Conservation (phyloP, 116 monocot genomes). For the Dioscorea cayenensis region DNA sequence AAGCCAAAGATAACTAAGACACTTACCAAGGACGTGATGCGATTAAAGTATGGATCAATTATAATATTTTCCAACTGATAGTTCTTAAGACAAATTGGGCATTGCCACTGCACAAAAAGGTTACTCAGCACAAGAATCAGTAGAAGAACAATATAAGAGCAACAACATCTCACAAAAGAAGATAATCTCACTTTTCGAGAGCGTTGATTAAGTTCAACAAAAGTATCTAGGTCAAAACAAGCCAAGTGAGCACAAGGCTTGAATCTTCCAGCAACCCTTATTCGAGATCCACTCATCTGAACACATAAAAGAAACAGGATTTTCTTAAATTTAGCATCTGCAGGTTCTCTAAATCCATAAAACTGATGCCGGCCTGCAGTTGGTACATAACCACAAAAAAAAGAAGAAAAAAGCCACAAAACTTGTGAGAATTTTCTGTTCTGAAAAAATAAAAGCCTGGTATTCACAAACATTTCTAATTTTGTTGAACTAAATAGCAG, state of each 20-base stretch:
- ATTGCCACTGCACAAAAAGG: constrained; percentile 87
- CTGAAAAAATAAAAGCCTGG: no score
- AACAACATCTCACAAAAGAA: constrained; percentile 3
- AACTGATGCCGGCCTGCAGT: not conserved
- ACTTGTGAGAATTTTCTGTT: no score
- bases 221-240: constrained; percentile 98
- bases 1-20: not conserved
- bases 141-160: constrained; percentile 6
- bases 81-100: constrained; percentile 90
- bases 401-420: no score
- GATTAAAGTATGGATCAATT: constrained; percentile 97
- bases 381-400: no score
- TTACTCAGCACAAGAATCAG: not conserved
- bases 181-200: constrained; percentile 69
- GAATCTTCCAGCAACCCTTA: constrained; percentile 89
- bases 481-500: no score
- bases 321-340: not conserved
- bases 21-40: constrained; percentile 76
- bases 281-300: constrained; percentile 97
- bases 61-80: constrained; percentile 80
- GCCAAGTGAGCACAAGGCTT: constrained; percentile 95
- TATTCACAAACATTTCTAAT: no score
- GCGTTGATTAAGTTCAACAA: constrained; percentile 90
- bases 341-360: not conserved
- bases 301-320: not conserved